Conservation (phyloP, 441 rosid genomes). For the Mallotus japonicus region DNA sequence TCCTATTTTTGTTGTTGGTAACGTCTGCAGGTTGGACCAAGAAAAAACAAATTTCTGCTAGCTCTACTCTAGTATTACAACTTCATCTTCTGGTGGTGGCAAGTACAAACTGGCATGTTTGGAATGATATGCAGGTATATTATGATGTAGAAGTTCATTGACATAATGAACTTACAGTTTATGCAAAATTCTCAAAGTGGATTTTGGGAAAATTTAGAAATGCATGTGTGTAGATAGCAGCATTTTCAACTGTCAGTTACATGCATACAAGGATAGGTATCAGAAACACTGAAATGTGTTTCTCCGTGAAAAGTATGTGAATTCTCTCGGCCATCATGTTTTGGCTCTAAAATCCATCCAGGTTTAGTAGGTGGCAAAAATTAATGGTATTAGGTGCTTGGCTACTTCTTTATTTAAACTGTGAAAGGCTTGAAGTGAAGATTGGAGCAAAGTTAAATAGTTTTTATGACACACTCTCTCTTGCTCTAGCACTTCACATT, state of each 20-base stretch:
- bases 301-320: background rate
- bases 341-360: background rate
- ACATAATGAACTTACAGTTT: background rate
- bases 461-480: background rate
- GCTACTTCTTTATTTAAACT: background rate
- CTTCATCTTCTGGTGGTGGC: conserved; percentile 5
- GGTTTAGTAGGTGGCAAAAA: conserved; percentile 1
- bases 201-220: background rate
- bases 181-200: background rate
- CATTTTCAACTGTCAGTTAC: background rate
- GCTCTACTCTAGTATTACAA: background rate
- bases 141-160: background rate
- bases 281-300: background rate
- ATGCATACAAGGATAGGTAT: background rate
- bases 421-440: background rate
- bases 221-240: background rate
- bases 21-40: background rate
- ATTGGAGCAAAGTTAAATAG: background rate
- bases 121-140: background rate
- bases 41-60: too few species aligned
- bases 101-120: background rate
- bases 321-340: background rate
- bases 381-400: background rate
- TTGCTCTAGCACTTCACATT: background rate
- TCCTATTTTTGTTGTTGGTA: background rate